Percentiles rank a stretch among this genome's conserved stretches.
Conservation (phyloP, 129 eudicot species). For the Pittosporum tobira region DNA sequence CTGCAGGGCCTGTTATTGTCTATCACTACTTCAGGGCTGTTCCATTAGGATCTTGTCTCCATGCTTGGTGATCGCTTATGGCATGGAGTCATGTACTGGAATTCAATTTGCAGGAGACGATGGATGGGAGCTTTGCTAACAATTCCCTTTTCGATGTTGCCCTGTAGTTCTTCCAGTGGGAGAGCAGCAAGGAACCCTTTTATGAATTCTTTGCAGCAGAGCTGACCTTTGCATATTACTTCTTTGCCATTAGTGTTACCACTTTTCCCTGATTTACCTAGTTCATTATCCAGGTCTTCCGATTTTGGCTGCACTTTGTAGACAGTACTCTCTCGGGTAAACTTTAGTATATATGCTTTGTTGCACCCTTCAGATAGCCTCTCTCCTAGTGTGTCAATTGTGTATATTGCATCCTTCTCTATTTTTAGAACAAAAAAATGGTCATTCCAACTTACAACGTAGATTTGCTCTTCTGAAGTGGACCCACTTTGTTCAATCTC, state of each 20-base stretch:
- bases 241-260: constrained; percentile 11
- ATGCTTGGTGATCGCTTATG: constrained; percentile 20
- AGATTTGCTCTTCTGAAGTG: constrained; percentile 26
- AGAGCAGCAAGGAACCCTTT: constrained; percentile 55
- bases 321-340: constrained; percentile 32
- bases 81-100: constrained; percentile 36
- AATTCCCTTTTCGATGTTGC: constrained; percentile 33
- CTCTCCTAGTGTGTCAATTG: constrained; percentile 50
- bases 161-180: constrained; percentile 42
- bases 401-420: constrained; percentile 30
- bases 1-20: background rate
- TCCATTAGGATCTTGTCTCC: constrained; percentile 18
- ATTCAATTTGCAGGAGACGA: constrained; percentile 56
- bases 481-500: constrained; percentile 28
- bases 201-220: constrained; percentile 50
- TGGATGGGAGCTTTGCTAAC: constrained; percentile 37
- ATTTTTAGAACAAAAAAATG: constrained; percentile 50
- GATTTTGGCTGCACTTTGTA: constrained; percentile 20
- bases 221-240: constrained; percentile 27
- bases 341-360: constrained; percentile 47
- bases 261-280: constrained; percentile 9
- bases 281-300: constrained; percentile 5
- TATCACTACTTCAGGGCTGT: background rate
- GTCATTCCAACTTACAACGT: constrained; percentile 55
- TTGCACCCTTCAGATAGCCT: constrained; percentile 51